Evolutionary conservation across 495 filamentous ascomycete genomes (phyloP).

Genomic region (Annulohypoxylon nitens): DNA sequence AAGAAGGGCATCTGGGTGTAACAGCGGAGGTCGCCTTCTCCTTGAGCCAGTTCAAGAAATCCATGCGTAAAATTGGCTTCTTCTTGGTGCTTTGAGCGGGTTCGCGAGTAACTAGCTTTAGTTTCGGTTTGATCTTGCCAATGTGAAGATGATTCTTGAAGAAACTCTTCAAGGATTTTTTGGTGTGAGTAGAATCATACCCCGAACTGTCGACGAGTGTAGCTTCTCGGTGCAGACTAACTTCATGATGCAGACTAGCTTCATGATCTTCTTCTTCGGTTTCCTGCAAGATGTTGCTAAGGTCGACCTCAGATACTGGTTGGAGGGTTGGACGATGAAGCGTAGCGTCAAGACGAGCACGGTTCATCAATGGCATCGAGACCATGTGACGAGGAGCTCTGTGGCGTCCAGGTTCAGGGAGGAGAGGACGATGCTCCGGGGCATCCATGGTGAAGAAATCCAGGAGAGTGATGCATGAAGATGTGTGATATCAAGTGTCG

Average conservation of each 20-base stretch:
- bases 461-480: slow-evolving; percentile 22
- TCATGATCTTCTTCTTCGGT: background rate
- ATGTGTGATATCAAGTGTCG: slow-evolving; percentile 8
- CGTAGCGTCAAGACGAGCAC: background rate
- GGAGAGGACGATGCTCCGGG: background rate
- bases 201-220: background rate
- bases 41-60: slow-evolving; percentile 38
- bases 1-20: slow-evolving; percentile 18
- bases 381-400: slow-evolving; percentile 31
- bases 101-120: slow-evolving; percentile 3
- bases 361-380: slow-evolving; percentile 35
- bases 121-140: slow-evolving; percentile 8
- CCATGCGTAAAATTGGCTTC: slow-evolving; percentile 16
- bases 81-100: slow-evolving; percentile 1
- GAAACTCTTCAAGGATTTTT: slow-evolving; percentile 18
- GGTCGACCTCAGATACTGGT: slow-evolving; percentile 25
- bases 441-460: slow-evolving; percentile 32
- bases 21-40: background rate
- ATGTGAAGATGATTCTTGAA: slow-evolving; percentile 20
- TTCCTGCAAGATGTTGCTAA: background rate
- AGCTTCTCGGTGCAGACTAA: background rate
- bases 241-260: background rate
- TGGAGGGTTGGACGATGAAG: background rate
- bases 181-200: slow-evolving; percentile 9
- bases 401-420: background rate